Percentiles rank a stretch among this genome's conserved stretches.
These are phyloP conservation scores for Lagerstroemia fauriei DNA, from an alignment of 441 rosid species.

Conservation along the genomic window DNA sequence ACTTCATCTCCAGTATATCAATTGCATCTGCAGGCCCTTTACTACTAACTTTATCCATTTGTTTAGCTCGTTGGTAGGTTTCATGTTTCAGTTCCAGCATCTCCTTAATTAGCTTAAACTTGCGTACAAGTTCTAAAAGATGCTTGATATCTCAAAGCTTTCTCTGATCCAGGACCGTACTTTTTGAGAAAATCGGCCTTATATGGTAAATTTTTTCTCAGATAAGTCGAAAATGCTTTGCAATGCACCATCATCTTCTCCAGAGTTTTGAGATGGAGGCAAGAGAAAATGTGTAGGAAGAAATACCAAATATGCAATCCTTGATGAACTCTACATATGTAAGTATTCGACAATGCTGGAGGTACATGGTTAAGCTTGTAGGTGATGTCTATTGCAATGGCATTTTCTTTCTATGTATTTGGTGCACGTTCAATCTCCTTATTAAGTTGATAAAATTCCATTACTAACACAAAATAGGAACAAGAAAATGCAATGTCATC, in stretches of 20 bases:
- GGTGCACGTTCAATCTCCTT: no score
- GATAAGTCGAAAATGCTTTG: not conserved
- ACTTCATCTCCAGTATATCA: not conserved
- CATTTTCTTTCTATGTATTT: not conserved
- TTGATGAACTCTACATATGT: not conserved
- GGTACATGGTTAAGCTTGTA: not conserved
- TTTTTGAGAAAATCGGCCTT: no score
- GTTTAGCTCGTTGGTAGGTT: not conserved
- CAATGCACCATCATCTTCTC: no score
- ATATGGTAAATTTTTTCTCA: not conserved
- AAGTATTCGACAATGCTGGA: not conserved
- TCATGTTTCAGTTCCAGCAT: not conserved
- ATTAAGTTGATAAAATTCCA: no score
- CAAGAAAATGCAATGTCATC: no score
- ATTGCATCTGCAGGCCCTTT: no score
- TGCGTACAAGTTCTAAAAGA: slow-evolving; percentile 2
- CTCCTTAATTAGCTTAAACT: not conserved
- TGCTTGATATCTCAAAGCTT: not conserved
- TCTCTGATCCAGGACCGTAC: not conserved
- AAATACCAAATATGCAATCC: not conserved
- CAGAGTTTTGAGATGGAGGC: not conserved
- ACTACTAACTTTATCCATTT: no score
- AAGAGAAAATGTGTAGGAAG: not conserved
- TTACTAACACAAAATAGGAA: no score
- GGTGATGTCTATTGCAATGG: not conserved